These are phyloP conservation scores for Suillus variegatus DNA, from an alignment of 768 basidiomycete genomes.

Conservation along the genomic window DNA sequence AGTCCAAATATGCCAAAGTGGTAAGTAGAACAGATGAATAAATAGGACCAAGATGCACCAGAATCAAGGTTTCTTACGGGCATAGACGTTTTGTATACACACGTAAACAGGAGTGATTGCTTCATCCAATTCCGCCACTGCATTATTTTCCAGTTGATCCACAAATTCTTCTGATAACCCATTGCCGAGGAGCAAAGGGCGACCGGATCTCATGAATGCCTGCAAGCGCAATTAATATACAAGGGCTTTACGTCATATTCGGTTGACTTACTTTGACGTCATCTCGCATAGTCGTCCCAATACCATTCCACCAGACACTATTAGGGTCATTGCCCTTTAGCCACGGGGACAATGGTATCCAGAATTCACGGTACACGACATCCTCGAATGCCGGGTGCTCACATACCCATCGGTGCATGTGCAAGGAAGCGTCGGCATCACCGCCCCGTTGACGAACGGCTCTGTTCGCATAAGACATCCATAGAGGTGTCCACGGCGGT, in stretches of 20 bases:
- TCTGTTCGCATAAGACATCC: slow-evolving; percentile 54
- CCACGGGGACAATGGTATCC: slow-evolving; percentile 63
- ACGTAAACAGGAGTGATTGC: slow-evolving; percentile 50
- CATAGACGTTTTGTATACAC: slow-evolving; percentile 62
- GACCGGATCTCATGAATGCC: slow-evolving; percentile 65
- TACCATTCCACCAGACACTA: slow-evolving; percentile 38
- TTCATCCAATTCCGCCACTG: slow-evolving; percentile 52
- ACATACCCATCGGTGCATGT: slow-evolving; percentile 55
- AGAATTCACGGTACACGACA: slow-evolving; percentile 57
- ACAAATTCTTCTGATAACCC: slow-evolving; percentile 58
- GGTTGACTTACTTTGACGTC: slow-evolving; percentile 50
- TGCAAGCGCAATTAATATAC: slow-evolving; percentile 26
- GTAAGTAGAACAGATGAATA: slow-evolving; percentile 4
- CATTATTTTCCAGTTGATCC: slow-evolving; percentile 52
- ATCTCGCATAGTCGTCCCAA: slow-evolving; percentile 53
- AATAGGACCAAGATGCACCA: slow-evolving; percentile 7
- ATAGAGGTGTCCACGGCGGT: slow-evolving; percentile 62
- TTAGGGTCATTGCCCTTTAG: slow-evolving; percentile 23
- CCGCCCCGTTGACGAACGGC: slow-evolving; percentile 63
- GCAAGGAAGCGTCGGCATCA: slow-evolving; percentile 59
- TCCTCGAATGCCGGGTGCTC: slow-evolving; percentile 60
- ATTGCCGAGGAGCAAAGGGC: slow-evolving; percentile 67
- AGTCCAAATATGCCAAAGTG: slow-evolving; percentile 10
- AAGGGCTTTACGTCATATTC: not conserved
- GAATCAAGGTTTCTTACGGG: slow-evolving; percentile 34